Percentiles rank a stretch among this genome's conserved stretches.
Evolutionary conservation across 495 filamentous ascomycete species (phyloP).

Genomic region (Lophiotrema nucula): DNA sequence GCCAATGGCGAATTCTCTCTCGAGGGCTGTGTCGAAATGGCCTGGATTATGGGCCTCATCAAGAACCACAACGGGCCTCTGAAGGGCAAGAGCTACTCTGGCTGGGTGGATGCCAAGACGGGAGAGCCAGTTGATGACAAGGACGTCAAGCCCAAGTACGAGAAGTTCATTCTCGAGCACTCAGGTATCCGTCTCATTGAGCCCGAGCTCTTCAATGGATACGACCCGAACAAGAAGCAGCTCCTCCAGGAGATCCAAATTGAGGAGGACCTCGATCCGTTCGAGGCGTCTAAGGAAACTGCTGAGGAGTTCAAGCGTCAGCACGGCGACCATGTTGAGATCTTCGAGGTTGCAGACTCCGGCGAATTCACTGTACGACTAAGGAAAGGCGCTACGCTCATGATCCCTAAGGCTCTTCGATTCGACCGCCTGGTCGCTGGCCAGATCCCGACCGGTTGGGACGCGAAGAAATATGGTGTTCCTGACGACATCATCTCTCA

Average conservation of each 20-base stretch:
- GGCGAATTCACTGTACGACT: slow-evolving; percentile 92
- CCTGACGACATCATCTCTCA: slow-evolving; percentile 97
- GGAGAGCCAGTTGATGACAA: slow-evolving; percentile 97
- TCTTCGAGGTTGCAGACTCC: slow-evolving; percentile 91
- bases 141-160: slow-evolving; percentile 94
- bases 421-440: slow-evolving; percentile 97
- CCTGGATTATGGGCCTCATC: slow-evolving; percentile 99
- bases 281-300: slow-evolving; percentile 95
- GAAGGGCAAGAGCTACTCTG: slow-evolving; percentile 93
- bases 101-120: slow-evolving; percentile 94
- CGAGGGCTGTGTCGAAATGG: slow-evolving; percentile 98
- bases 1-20: slow-evolving; percentile 94
- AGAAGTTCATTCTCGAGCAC: slow-evolving; percentile 94
- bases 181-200: slow-evolving; percentile 97
- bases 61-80: slow-evolving; percentile 98
- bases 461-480: slow-evolving; percentile 90
- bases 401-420: slow-evolving; percentile 93
- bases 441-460: slow-evolving; percentile 95
- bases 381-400: slow-evolving; percentile 88
- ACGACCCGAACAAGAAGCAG: slow-evolving; percentile 98
- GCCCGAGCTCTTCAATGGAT: slow-evolving; percentile 93
- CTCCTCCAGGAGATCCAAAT: slow-evolving; percentile 96
- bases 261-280: slow-evolving; percentile 92
- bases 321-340: slow-evolving; percentile 95
- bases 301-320: slow-evolving; percentile 96